Evolutionary conservation across 75 land plant species (phyloP).

Genomic region (Azolla pinnata): DNA sequence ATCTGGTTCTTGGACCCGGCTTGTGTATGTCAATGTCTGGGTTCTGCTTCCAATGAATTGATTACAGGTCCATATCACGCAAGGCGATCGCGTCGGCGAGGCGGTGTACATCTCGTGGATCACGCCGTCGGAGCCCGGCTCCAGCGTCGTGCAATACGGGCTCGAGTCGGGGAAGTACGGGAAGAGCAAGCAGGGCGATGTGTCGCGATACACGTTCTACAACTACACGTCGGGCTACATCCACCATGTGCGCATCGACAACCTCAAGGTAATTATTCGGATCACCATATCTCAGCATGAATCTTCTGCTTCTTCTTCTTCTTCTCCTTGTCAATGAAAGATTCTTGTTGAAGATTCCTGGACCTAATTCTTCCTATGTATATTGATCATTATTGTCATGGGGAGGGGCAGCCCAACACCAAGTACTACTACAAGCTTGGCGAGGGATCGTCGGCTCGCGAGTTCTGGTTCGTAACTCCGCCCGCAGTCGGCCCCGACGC

Average conservation of each 20-base stretch:
- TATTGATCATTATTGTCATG: too few species aligned
- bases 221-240: conserved; percentile 46
- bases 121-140: conserved; percentile 21
- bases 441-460: conserved; percentile 31
- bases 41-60: too few species aligned
- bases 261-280: conserved; percentile 19
- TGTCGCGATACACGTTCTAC: conserved; percentile 23
- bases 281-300: background rate
- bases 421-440: conserved; percentile 71
- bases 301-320: background rate
- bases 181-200: conserved; percentile 11
- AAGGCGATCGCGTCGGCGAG: conserved; percentile 32
- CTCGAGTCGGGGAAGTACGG: conserved; percentile 7
- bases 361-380: too few species aligned
- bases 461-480: conserved; percentile 57
- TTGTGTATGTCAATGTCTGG: too few species aligned
- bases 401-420: conserved; percentile 45
- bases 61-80: conserved; percentile 36
- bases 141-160: conserved; percentile 24
- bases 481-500: conserved; percentile 48
- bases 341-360: background rate
- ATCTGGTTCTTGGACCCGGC: too few species aligned
- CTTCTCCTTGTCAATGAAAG: too few species aligned
- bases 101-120: conserved; percentile 39
- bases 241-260: conserved; percentile 24